phyloP scores from a whole-genome alignment of 1,284 basidiomycete genomes.

The Marasmius tenuissimus region DNA sequence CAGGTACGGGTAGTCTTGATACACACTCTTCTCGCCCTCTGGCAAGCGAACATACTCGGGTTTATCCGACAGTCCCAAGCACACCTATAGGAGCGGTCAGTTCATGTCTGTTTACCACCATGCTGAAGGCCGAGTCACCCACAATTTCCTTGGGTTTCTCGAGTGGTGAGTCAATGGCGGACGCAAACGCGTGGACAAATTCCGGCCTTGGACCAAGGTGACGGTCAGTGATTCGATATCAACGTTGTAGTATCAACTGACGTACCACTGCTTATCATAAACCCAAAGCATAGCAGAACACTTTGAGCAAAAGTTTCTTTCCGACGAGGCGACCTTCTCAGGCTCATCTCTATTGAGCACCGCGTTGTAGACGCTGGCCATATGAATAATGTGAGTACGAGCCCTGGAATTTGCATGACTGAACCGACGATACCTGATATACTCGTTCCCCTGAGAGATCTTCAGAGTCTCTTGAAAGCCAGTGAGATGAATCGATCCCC shows the following conservation, averaged over 20 bases:
- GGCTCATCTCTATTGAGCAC: constrained; percentile 52
- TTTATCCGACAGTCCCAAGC: constrained; percentile 47
- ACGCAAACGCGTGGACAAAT: constrained; percentile 60
- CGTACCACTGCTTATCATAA: constrained; percentile 49
- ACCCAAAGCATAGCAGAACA: constrained; percentile 65
- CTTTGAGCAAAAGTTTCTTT: constrained; percentile 57
- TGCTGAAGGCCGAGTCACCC: constrained; percentile 12
- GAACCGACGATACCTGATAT: too few species aligned
- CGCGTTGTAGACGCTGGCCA: constrained; percentile 51
- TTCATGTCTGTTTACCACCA: not conserved
- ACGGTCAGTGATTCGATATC: too few species aligned
- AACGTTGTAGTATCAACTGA: constrained; percentile 14
- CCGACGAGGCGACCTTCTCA: constrained; percentile 46
- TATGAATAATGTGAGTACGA: too few species aligned
- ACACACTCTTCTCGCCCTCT: constrained; percentile 49
- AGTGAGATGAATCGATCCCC: constrained; percentile 60
- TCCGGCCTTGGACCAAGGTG: constrained; percentile 44
- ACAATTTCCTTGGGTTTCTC: constrained; percentile 50
- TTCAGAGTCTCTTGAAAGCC: constrained; percentile 47
- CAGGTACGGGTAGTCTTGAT: constrained; percentile 38
- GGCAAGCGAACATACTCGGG: constrained; percentile 60
- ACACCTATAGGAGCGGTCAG: constrained; percentile 38
- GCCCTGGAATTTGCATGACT: not conserved
- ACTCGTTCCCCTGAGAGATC: constrained; percentile 47
- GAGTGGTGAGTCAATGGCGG: constrained; percentile 57